These are phyloP conservation scores for Suhomyces bokatorum DNA, from an alignment of 1,139 yeast genomes.

Conservation along the genomic window DNA sequence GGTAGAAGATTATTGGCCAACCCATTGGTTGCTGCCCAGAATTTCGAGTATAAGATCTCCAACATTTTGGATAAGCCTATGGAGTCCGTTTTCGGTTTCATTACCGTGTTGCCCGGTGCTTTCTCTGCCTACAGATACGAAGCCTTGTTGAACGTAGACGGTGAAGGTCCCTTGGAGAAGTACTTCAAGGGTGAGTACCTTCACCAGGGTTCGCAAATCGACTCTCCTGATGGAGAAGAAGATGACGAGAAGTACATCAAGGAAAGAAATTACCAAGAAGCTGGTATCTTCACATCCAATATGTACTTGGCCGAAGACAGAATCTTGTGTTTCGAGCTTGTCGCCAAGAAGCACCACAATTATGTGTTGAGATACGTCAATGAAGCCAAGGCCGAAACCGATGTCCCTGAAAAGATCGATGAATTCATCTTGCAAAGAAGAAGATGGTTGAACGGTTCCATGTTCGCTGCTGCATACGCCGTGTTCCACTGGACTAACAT, in stretches of 20 bases:
- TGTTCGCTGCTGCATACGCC: slow-evolving; percentile 79
- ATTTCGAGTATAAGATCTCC: slow-evolving; percentile 81
- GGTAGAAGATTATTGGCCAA: slow-evolving; percentile 56
- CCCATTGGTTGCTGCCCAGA: slow-evolving; percentile 82
- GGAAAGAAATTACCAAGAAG: slow-evolving; percentile 45
- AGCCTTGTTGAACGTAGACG: slow-evolving; percentile 65
- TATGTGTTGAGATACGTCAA: slow-evolving; percentile 74
- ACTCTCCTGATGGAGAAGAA: slow-evolving; percentile 29
- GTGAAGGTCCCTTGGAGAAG: slow-evolving; percentile 72
- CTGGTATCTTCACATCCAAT: slow-evolving; percentile 75
- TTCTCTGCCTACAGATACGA: slow-evolving; percentile 79
- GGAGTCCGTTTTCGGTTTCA: slow-evolving; percentile 81
- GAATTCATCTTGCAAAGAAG: slow-evolving; percentile 78
- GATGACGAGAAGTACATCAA: slow-evolving; percentile 47
- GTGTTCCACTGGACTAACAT: slow-evolving; percentile 69
- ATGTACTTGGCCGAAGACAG: slow-evolving; percentile 88
- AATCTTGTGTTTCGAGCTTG: slow-evolving; percentile 77
- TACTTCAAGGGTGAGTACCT: slow-evolving; percentile 79
- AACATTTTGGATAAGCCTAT: slow-evolving; percentile 81
- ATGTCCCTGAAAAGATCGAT: slow-evolving; percentile 73
- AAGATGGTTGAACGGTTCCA: slow-evolving; percentile 84
- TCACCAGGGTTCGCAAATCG: slow-evolving; percentile 47
- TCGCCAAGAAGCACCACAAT: slow-evolving; percentile 62
- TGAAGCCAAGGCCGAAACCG: slow-evolving; percentile 78
- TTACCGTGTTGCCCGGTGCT: slow-evolving; percentile 82